phyloP scores from a whole-genome alignment of 2,329 filamentous ascomycete genomes.

The Aspergillus nomiae region DNA sequence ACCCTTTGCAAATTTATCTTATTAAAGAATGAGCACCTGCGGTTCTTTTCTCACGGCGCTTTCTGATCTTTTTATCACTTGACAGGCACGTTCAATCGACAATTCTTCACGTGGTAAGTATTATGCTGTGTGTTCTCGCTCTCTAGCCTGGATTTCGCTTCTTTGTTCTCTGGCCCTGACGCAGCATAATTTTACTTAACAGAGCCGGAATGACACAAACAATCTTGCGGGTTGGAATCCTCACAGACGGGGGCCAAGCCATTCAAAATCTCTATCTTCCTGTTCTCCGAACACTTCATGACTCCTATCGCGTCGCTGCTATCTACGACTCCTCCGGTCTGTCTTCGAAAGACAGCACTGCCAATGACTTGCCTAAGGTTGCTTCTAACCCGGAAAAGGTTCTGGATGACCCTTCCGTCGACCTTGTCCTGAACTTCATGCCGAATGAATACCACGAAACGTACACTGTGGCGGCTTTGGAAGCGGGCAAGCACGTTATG shows the following conservation, averaged over 20 bases:
- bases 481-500: slow-evolving; percentile 58
- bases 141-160: background rate
- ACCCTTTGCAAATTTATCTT: background rate
- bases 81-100: background rate
- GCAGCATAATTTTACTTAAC: background rate
- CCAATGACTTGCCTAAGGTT: slow-evolving; percentile 4
- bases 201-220: slow-evolving; percentile 21
- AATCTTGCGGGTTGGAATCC: slow-evolving; percentile 36
- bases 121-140: background rate
- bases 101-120: background rate
- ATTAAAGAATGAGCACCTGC: slow-evolving; percentile 1
- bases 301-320: slow-evolving; percentile 49
- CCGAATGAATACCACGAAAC: slow-evolving; percentile 58
- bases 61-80: background rate
- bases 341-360: background rate
- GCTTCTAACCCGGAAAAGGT: slow-evolving; percentile 28
- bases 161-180: background rate
- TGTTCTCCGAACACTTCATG: slow-evolving; percentile 46
- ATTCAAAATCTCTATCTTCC: slow-evolving; percentile 58
- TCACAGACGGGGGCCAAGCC: slow-evolving; percentile 45
- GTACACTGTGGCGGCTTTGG: slow-evolving; percentile 55
- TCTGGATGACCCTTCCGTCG: slow-evolving; percentile 48
- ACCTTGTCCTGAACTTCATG: slow-evolving; percentile 56
- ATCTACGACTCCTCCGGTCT: slow-evolving; percentile 54
- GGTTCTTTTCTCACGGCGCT: background rate